phyloP scores from a whole-genome alignment of 176 grass and related monocot genomes.

The Aegilops speltoides region DNA sequence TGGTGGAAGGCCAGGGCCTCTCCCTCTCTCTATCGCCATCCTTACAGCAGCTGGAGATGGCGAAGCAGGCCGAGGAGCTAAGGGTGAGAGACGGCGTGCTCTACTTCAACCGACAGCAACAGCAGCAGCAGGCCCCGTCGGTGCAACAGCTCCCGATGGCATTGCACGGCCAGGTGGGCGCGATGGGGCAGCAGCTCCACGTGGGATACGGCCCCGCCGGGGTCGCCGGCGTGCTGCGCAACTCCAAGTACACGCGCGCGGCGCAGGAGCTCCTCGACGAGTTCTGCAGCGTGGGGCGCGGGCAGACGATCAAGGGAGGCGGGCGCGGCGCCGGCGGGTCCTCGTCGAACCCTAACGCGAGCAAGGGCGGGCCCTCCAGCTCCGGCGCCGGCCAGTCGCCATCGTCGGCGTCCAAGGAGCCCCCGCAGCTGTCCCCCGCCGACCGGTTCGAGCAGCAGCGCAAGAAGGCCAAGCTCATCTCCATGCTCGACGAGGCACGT shows the following conservation, averaged over 20 bases:
- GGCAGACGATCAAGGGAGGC: constrained; percentile 55
- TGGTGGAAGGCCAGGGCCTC: constrained; percentile 82
- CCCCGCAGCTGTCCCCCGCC: constrained; percentile 74
- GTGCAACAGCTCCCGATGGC: constrained; percentile 59
- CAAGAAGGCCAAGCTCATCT: constrained; percentile 95
- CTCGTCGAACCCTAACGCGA: constrained; percentile 55
- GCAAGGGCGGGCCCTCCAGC: constrained; percentile 35
- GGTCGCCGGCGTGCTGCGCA: constrained; percentile 66
- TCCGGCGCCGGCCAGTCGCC: constrained; percentile 59
- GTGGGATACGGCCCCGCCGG: constrained; percentile 65
- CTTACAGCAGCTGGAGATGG: constrained; percentile 94
- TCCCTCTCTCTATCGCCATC: constrained; percentile 87
- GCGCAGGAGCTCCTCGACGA: constrained; percentile 95
- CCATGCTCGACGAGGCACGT: constrained; percentile 99
- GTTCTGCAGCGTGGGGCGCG: constrained; percentile 94
- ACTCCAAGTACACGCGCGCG: constrained; percentile 82
- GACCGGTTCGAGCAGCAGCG: constrained; percentile 94
- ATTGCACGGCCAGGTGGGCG: constrained; percentile 63
- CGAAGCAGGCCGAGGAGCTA: constrained; percentile 84
- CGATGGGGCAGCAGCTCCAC: constrained; percentile 49
- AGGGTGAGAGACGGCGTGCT: constrained; percentile 76
- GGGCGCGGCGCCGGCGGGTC: constrained; percentile 37
- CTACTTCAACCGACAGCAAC: constrained; percentile 77
- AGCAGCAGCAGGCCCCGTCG: constrained; percentile 35
- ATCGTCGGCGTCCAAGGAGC: constrained; percentile 64